Conservation (phyloP, 2,329 filamentous ascomycete genomes). For the Fusarium dlaminii region DNA sequence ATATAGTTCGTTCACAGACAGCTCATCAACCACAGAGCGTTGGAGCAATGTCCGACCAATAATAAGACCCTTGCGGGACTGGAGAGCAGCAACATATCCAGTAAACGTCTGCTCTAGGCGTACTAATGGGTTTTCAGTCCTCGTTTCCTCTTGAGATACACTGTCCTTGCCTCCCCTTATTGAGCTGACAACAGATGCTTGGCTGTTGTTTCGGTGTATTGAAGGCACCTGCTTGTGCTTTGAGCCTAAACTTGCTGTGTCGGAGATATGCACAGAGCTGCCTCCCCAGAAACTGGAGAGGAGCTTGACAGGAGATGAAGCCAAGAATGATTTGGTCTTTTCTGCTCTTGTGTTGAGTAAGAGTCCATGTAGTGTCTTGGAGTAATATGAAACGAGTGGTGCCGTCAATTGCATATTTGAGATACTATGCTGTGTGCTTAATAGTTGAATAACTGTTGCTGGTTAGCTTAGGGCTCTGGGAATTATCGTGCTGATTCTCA, state of each 20-base stretch:
- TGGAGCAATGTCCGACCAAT: constrained; percentile 80
- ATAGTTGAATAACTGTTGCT: constrained; percentile 72
- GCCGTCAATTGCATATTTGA: constrained; percentile 71
- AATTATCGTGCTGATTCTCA: constrained; percentile 52
- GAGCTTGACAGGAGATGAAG: constrained; percentile 89
- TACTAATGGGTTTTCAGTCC: constrained; percentile 72
- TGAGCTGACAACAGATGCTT: constrained; percentile 65
- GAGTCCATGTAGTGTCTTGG: constrained; percentile 78
- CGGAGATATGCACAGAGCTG: constrained; percentile 57
- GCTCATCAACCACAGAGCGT: constrained; percentile 76
- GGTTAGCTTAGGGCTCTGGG: constrained; percentile 45
- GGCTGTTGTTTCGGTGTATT: constrained; percentile 56
- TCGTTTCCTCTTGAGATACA: constrained; percentile 56
- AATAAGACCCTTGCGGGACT: constrained; percentile 87
- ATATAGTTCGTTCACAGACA: constrained; percentile 88
- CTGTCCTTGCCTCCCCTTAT: constrained; percentile 56
- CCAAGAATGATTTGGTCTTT: constrained; percentile 75
- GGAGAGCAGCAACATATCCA: constrained; percentile 82
- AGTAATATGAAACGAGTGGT: constrained; percentile 79
- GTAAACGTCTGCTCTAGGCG: constrained; percentile 86
- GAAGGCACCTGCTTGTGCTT: constrained; percentile 55
- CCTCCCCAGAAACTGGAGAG: constrained; percentile 82
- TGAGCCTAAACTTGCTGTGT: constrained; percentile 41
- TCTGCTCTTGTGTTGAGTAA: constrained; percentile 70
- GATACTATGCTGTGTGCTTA: constrained; percentile 75